These are phyloP conservation scores for Chytriomyces sp. DNA, from an alignment of 192 early-diverging fungal species.

Conservation along the genomic window DNA sequence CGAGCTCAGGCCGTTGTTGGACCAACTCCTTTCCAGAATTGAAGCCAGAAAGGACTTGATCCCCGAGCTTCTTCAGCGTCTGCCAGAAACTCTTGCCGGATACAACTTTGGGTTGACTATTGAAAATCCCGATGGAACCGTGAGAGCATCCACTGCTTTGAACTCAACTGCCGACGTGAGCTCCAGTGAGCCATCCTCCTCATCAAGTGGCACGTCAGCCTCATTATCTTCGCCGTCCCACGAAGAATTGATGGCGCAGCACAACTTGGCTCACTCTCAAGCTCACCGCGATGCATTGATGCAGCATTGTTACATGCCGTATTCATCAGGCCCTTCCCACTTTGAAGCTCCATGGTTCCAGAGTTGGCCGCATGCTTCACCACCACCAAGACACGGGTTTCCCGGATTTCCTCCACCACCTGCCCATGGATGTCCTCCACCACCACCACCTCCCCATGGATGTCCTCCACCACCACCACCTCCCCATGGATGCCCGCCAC, in stretches of 20 bases:
- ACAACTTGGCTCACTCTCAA: too few relatives aligned
- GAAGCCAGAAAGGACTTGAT: slow-evolving; percentile 29
- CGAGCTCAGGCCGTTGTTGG: slow-evolving; percentile 22
- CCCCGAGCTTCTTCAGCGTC: slow-evolving; percentile 5
- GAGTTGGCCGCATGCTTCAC: too few relatives aligned
- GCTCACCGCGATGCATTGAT: too few relatives aligned
- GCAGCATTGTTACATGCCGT: too few relatives aligned
- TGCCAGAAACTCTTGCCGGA: slow-evolving; percentile 34
- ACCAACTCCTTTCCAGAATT: slow-evolving; percentile 13
- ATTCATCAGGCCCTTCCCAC: too few relatives aligned
- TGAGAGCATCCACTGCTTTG: background rate
- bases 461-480: background rate
- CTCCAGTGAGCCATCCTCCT: too few relatives aligned
- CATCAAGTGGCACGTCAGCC: too few relatives aligned
- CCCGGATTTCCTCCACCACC: background rate
- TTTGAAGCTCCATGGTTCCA: too few relatives aligned
- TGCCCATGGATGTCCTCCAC: background rate
- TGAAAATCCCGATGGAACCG: slow-evolving; percentile 15
- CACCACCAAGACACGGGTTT: too few relatives aligned
- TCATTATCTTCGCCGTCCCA: too few relatives aligned
- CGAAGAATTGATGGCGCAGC: too few relatives aligned
- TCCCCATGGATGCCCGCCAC: background rate
- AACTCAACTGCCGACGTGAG: too few relatives aligned
- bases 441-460: background rate
- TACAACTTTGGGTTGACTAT: slow-evolving; percentile 32